Evolutionary conservation across 495 filamentous ascomycete genomes (phyloP), one percentile per base, ranked within the genome.

Genomic region (Cladorrhinum samala): DNA sequence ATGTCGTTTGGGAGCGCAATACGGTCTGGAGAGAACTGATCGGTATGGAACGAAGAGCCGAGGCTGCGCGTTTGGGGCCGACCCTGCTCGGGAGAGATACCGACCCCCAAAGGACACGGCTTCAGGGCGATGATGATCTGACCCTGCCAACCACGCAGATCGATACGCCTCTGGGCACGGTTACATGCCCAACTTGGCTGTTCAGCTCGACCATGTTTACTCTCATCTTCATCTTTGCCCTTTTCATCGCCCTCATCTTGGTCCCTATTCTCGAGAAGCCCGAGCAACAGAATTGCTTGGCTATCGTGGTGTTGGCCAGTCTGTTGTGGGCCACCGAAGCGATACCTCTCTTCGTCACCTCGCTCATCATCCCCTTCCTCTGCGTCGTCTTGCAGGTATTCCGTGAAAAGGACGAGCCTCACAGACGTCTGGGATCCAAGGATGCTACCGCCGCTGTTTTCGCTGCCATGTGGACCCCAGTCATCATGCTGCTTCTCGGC

Each of bases 1-100:
- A 99, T 72, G 92, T 99, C 16, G 91, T 97, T 27, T 99, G 94
- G 94, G 93, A 99, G 63, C 80, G 93, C 43, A 99, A 99, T 60
- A 99, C 93, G 0, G 93, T 99, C 3, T 99, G 93, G 93, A 76
- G 94, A 67, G 93, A 99, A 57, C 92, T 99, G 82, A 99, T 99
- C 63, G 93, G 92, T 50, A 89, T 99, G 55, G 93, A 99, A 73
- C 78, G 93, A 19, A 93, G 95, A 73, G 89, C 91, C 4, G 91
- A 99, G 69, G 93, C 91, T 19, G 93, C 92, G 11, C 95, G 91
- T 55, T 79, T 99, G 55, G 94, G 93, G 14, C 78, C 83, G 53
- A 89, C 89, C 5, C 77, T 98, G 43, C 78, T 96, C 2, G 91
- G 91, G 16, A 76, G 81, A 6, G 86, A 88, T 25, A 70, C 70